Conservation (phyloP, 2,329 filamentous ascomycete species). For the Aspergillus pseudonomiae region DNA sequence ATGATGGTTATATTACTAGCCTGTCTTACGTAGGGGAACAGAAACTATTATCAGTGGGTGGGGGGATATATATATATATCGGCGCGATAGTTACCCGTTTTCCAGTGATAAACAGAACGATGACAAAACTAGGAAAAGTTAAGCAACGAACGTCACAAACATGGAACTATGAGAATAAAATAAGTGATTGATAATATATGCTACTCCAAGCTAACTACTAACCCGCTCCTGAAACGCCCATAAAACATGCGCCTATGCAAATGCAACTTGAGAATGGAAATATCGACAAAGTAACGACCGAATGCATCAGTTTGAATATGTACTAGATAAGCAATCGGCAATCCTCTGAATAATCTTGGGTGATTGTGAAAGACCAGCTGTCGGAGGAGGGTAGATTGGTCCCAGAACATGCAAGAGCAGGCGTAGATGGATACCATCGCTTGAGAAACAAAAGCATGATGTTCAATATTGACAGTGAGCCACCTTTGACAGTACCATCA, state of each 20-base stretch:
- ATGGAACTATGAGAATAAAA: not conserved
- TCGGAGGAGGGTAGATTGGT: not conserved
- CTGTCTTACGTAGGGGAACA: not conserved
- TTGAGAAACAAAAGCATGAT: not conserved
- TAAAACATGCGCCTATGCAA: conserved; percentile 5
- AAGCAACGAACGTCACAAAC: too few species aligned
- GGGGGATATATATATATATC: not conserved
- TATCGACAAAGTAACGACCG: not conserved
- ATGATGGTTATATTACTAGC: not conserved
- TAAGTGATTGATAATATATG: not conserved
- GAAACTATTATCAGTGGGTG: not conserved
- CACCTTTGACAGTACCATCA: not conserved
- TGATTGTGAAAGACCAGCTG: not conserved
- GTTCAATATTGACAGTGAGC: not conserved
- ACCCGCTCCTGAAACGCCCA: not conserved
- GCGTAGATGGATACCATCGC: not conserved
- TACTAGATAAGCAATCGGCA: not conserved
- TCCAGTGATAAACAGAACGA: not conserved
- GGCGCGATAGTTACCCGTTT: not conserved
- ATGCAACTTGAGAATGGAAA: not conserved
- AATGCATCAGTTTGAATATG: not conserved
- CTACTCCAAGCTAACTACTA: not conserved
- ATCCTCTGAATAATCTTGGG: not conserved
- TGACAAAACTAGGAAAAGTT: not conserved
- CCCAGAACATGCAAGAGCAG: not conserved